These are phyloP conservation scores for Scedosporium boydii DNA, from an alignment of 2,329 filamentous ascomycete genomes.

Conservation along the genomic window DNA sequence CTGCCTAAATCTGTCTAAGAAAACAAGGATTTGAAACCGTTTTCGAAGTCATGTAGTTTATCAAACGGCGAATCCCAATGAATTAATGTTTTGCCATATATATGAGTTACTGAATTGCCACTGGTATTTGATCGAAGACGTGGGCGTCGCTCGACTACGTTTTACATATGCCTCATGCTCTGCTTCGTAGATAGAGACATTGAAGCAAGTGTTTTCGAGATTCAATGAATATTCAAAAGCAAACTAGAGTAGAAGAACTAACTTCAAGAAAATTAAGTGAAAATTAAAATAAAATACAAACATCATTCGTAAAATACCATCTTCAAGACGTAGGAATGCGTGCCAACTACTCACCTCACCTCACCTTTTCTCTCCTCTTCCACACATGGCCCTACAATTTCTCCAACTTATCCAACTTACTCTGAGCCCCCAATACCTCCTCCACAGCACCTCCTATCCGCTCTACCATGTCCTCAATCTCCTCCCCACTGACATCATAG, in stretches of 20 bases:
- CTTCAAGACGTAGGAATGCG: background rate
- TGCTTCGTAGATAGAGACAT: too few species aligned
- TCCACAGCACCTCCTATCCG: background rate
- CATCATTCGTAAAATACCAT: background rate
- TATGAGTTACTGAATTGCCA: too few species aligned
- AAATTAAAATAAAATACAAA: background rate
- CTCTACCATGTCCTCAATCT: background rate
- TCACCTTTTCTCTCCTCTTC: too few species aligned
- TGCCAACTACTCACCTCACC: background rate
- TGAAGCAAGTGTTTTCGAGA: too few species aligned
- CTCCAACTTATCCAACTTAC: background rate
- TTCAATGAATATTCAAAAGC: too few species aligned
- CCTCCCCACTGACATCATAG: conserved; percentile 46
- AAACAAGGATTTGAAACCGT: background rate
- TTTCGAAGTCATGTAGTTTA: background rate
- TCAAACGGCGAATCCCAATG: too few species aligned
- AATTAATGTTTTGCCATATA: too few species aligned
- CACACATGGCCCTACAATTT: too few species aligned
- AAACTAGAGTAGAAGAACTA: too few species aligned
- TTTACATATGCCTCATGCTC: background rate
- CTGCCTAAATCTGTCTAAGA: background rate
- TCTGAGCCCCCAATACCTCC: background rate
- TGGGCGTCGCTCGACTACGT: background rate
- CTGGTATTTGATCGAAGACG: too few species aligned
- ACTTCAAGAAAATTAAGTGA: background rate